phyloP scores from a whole-genome alignment of 2,329 filamentous ascomycete species.

The Ascochyta fabae region DNA sequence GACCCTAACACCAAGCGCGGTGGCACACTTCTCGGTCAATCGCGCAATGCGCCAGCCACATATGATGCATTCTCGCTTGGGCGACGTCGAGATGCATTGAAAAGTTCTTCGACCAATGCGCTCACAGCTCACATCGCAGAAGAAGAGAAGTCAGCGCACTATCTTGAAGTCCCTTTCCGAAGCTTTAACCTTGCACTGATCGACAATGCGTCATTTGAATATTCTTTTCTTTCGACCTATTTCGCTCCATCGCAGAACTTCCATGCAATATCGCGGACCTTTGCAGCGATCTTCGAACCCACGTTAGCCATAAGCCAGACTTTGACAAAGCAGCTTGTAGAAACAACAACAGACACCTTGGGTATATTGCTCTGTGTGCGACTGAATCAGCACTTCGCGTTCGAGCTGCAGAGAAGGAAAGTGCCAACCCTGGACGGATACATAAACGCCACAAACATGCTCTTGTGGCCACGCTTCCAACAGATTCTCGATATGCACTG shows the following conservation, averaged over 20 bases:
- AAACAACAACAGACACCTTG: constrained; percentile 80
- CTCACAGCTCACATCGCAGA: constrained; percentile 89
- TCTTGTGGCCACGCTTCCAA: constrained; percentile 95
- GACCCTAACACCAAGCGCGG: constrained; percentile 73
- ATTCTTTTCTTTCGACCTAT: constrained; percentile 89
- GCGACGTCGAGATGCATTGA: constrained; percentile 81
- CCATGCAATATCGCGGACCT: constrained; percentile 79
- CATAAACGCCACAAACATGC: constrained; percentile 93
- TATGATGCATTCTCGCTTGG: constrained; percentile 92
- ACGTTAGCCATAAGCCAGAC: constrained; percentile 83
- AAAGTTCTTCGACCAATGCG: constrained; percentile 73
- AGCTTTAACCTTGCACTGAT: constrained; percentile 94
- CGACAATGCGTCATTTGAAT: constrained; percentile 94
- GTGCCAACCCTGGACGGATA: constrained; percentile 89
- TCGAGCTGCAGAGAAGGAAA: constrained; percentile 89
- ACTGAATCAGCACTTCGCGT: constrained; percentile 91
- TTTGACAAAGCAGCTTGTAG: constrained; percentile 77
- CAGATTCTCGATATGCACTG: constrained; percentile 92
- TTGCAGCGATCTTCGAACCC: constrained; percentile 86
- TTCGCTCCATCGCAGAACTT: constrained; percentile 81
- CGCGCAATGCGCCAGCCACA: constrained; percentile 58
- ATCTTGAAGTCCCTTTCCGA: constrained; percentile 87
- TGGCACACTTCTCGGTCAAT: constrained; percentile 48
- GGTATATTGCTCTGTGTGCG: constrained; percentile 91
- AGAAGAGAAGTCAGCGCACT: constrained; percentile 84